phyloP scores from a whole-genome alignment of 108 stramenopile genomes.

The Pseudonitzschia multistriata region DNA sequence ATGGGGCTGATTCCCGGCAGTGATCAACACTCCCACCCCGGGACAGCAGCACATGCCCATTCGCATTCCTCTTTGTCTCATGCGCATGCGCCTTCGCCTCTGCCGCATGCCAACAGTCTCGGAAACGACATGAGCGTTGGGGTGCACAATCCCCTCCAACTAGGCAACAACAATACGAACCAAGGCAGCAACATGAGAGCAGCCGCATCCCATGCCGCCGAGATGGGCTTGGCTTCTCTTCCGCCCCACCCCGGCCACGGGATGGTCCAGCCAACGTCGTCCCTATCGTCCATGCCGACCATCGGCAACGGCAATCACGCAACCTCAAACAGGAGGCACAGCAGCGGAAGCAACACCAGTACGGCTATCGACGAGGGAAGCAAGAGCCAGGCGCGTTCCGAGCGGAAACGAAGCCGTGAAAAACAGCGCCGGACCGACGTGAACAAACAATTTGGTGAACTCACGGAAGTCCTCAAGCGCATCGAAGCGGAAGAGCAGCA shows the following conservation, averaged over 20 bases:
- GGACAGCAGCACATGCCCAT: background rate
- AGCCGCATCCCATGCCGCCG: background rate
- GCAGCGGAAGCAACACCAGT: background rate
- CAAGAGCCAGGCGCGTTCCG: constrained; percentile 58
- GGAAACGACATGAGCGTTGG: background rate
- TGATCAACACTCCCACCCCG: background rate
- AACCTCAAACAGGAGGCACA: background rate
- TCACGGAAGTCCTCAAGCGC: constrained; percentile 59
- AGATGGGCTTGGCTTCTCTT: background rate
- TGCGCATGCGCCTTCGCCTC: background rate
- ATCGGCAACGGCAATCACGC: background rate
- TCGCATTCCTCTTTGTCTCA: background rate
- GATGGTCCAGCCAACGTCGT: background rate
- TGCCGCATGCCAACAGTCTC: background rate
- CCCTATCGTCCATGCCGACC: background rate
- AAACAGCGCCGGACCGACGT: constrained; percentile 78
- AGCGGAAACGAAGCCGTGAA: constrained; percentile 79
- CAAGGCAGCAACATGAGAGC: background rate
- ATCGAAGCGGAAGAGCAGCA: constrained; percentile 57
- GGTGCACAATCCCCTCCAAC: background rate
- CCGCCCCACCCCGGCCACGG: background rate
- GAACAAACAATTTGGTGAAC: constrained; percentile 68
- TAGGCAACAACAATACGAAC: background rate
- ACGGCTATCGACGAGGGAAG: constrained; percentile 16
- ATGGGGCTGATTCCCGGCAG: constrained; percentile 4